These are phyloP conservation scores for Lepidium didymum DNA, from an alignment of 345 rosid species.

Conservation along the genomic window DNA sequence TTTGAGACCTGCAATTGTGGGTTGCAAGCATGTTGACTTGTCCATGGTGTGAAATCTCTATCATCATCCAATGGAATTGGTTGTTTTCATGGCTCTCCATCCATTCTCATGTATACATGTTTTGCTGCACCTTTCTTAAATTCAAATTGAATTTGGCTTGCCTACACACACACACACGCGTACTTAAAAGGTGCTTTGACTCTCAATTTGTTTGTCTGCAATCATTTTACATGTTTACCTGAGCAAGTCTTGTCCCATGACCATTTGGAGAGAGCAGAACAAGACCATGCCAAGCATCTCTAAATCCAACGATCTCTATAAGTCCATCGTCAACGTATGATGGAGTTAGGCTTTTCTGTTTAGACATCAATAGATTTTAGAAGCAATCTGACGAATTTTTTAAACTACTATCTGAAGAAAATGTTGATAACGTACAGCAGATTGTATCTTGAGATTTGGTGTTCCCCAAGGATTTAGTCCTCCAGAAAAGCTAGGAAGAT, in stretches of 20 bases:
- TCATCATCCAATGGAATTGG: conserved; percentile 54
- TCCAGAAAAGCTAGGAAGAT: conserved; percentile 93
- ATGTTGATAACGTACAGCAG: conserved; percentile 36
- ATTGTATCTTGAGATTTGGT: conserved; percentile 43
- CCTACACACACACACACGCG: conserved; percentile 29
- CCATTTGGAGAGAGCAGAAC: conserved; percentile 74
- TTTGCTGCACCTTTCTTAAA: conserved; percentile 69
- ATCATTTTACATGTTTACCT: conserved; percentile 34
- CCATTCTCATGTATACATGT: conserved; percentile 76
- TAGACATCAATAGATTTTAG: background rate
- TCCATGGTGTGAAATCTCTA: conserved; percentile 80
- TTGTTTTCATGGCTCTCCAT: conserved; percentile 95
- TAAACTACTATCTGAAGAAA: background rate
- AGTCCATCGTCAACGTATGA: conserved; percentile 88
- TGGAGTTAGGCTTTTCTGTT: conserved; percentile 66
- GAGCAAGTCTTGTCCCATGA: conserved; percentile 90
- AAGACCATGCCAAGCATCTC: conserved; percentile 98
- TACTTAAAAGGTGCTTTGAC: background rate
- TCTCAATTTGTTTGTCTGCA: background rate
- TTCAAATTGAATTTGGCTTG: conserved; percentile 61
- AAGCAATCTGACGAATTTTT: background rate
- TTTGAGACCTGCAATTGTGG: conserved; percentile 48
- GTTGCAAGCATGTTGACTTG: conserved; percentile 85
- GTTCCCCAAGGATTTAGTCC: conserved; percentile 94
- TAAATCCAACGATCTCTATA: conserved; percentile 79